Evolutionary conservation across 2,329 filamentous ascomycete species (phyloP), one percentile per base, ranked within the genome.

Genomic region (Alternaria sp.): DNA sequence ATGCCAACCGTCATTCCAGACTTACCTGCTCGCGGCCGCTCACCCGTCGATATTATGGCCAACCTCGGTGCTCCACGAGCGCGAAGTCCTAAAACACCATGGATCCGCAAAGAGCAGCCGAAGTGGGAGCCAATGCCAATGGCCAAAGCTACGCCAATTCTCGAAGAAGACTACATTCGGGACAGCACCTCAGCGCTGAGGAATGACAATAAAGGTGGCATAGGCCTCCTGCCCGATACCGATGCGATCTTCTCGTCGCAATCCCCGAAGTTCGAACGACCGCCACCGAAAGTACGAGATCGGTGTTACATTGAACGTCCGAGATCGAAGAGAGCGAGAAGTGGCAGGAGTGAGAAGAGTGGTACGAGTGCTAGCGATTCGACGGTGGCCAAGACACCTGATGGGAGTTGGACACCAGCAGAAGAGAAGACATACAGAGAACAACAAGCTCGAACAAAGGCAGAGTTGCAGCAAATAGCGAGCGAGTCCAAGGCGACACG

Each of bases 81-180:
- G 44, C 66, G 71, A 46, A 76, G 74, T 40, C 75, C 74, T 4
- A 74, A 69, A 46, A 74, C 74, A 25, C 70, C 74, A 7, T 74
- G 65, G 67, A 57, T 67, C 3, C 54, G 55, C 9, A 56, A 67
- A 9, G 61, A 64, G 28, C 59, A 69, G 47, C 51, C 57, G 8
- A 54, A 46, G 21, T 73, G 70, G 71, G 59, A 64, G 23, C 50
- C 21, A n/a, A 32, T 40, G 12, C 36, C 57, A 12, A 51, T 51
- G 2, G 19, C 59, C 23, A 67, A 58, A 36, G 64, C 71, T 6
- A 54, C 67, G 5, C 60, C 67, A 1, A 69, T 68, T 7, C 40
- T 69, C 3, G 61, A 67, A 40, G 69, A 74, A 30, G 47, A 61
- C 28, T 59, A 63, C 21, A 61, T 57, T 12, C 45, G 43, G 8